Base-by-base conservation (phyloP, 345 rosid genomes). In the Melaleuca alternifolia region DNA sequence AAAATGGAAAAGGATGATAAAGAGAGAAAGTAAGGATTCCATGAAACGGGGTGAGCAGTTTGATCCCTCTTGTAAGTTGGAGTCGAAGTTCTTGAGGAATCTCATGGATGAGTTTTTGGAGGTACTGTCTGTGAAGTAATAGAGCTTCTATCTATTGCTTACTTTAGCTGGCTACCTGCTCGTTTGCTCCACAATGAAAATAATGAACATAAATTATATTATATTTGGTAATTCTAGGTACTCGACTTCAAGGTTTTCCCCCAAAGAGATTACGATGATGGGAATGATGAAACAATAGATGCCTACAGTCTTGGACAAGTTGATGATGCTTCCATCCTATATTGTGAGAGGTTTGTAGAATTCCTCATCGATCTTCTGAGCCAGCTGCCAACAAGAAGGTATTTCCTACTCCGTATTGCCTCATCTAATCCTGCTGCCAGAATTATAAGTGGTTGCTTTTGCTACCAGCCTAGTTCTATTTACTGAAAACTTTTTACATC, bases 301-400 rank as follows among this genome's bases (percentile, higher is more conserved):
- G 88, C 90, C 86, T 79, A 83, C 84, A 87, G 91, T 71, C 87
- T 87, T 79, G 91, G 87, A 52, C 89, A 91, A 90, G 89, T 92
- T 41, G 94, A 95, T 87, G 98, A 97, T 88, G 94, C 98, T 61
- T 93, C 95, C 65, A 92, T 96, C 76, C 88, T 97, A 86, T 96
- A 96, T 85, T 96, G 99, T 50, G 99, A 97, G 92, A 96, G 99
- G 87, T 97, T 97, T 91, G 92, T 97, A 93, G 99, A 97, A 88
- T 97, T 97, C 92, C 98, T 97, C 87, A 97, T 97, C 82, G 99
- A 97, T 90, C 90, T 97, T 88, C 90, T 97, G 89, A 97, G 98
- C 92, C 99, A 97, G 90, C 94, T 97, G 87, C 99, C 99, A 54
- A 97, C 99, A 37, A 96, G 99, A 92, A 97, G 99, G 99, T 96